A percentile compares a stretch with the other conserved stretches of the same genome.
Evolutionary conservation across 768 basidiomycete genomes (phyloP).

Genomic region (Trametes meyenii): DNA sequence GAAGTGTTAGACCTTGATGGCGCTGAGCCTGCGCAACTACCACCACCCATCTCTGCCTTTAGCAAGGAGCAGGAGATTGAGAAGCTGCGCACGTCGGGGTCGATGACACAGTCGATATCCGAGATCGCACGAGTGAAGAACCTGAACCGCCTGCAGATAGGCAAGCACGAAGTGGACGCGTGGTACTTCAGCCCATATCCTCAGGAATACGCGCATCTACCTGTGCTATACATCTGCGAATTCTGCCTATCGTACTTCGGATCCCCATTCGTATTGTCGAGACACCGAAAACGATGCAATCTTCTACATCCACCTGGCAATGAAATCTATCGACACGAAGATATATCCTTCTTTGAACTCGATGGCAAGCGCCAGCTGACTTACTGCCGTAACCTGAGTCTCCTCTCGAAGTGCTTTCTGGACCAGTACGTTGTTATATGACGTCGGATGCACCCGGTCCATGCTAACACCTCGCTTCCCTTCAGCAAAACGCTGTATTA

Average conservation of each 20-base stretch:
- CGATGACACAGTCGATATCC: constrained; percentile 98
- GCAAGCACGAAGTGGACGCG: constrained; percentile 96
- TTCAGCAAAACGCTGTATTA: constrained; percentile 96
- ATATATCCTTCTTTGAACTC: constrained; percentile 97
- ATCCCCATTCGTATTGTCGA: constrained; percentile 85
- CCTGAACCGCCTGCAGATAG: constrained; percentile 94
- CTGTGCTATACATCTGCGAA: constrained; percentile 96
- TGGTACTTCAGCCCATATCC: constrained; percentile 99
- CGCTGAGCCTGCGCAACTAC: constrained; percentile 50
- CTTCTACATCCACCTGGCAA: constrained; percentile 96
- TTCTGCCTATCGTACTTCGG: constrained; percentile 95
- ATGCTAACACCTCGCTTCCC: constrained; percentile 25
- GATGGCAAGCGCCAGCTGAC: constrained; percentile 95
- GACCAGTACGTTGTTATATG: constrained; percentile 75
- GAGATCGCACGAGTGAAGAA: constrained; percentile 99
- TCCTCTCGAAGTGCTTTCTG: constrained; percentile 96
- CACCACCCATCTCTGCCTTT: constrained; percentile 63
- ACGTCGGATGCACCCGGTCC: not conserved
- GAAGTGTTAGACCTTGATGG: constrained; percentile 68
- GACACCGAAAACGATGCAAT: constrained; percentile 90
- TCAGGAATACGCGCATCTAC: constrained; percentile 95
- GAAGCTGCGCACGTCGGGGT: constrained; percentile 95
- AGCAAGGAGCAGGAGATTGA: constrained; percentile 99
- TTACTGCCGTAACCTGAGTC: constrained; percentile 95
- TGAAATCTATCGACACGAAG: constrained; percentile 98